These are phyloP conservation scores for Apiotrichum porosum DNA, from an alignment of 1,284 basidiomycete genomes.

Conservation along the genomic window DNA sequence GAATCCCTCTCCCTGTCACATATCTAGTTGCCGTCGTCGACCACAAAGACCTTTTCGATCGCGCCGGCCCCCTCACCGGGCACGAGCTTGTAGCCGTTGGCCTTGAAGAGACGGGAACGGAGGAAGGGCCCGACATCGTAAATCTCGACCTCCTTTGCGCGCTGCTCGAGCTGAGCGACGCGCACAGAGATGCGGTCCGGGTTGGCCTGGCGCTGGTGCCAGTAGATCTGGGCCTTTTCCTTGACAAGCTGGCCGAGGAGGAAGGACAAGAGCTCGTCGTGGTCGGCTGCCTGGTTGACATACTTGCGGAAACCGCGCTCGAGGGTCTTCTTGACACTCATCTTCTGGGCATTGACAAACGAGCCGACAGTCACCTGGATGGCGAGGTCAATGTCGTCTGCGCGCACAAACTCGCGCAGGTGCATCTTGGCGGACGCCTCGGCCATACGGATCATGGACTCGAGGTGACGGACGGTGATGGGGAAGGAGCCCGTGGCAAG, in stretches of 20 bases:
- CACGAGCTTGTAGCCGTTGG: conserved; percentile 75
- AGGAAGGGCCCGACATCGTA: conserved; percentile 85
- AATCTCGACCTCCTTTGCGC: conserved; percentile 90
- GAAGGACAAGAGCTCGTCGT: conserved; percentile 93
- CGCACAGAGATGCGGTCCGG: conserved; percentile 71
- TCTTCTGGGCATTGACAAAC: conserved; percentile 95
- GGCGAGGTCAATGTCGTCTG: conserved; percentile 94
- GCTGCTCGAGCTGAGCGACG: conserved; percentile 71
- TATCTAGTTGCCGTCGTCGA: too few relatives aligned
- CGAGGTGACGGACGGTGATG: conserved; percentile 94
- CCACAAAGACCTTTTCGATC: conserved; percentile 44
- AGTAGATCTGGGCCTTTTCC: conserved; percentile 81
- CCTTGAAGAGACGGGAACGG: conserved; percentile 72
- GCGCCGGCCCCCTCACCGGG: conserved; percentile 18
- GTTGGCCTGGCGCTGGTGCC: conserved; percentile 66
- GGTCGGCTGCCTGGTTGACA: conserved; percentile 85
- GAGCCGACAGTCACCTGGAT: conserved; percentile 92
- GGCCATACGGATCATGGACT: conserved; percentile 99
- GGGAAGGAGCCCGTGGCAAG: conserved; percentile 95
- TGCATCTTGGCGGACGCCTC: conserved; percentile 99
- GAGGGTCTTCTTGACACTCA: conserved; percentile 95
- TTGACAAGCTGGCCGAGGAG: conserved; percentile 91
- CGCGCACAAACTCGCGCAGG: conserved; percentile 87
- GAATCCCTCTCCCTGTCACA: too few relatives aligned
- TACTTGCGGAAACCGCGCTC: conserved; percentile 98